Evolutionary conservation across 164 flowering plant genomes (phyloP).

Genomic region (Berberis thunbergii): DNA sequence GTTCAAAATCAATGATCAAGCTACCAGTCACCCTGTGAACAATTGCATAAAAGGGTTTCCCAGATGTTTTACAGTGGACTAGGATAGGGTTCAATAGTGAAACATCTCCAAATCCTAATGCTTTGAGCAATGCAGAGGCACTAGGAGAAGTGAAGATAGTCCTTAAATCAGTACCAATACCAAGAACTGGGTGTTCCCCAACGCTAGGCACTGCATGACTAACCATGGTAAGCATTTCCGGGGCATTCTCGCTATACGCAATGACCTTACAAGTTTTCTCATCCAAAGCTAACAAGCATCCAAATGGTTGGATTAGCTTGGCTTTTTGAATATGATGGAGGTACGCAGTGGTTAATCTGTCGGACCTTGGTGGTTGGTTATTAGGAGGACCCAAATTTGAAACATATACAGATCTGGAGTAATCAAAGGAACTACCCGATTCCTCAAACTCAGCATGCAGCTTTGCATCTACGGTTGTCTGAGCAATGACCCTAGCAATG

Average conservation of each 20-base stretch:
- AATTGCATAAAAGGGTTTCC: conserved; percentile 83
- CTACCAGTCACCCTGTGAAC: conserved; percentile 70
- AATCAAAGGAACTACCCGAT: conserved; percentile 79
- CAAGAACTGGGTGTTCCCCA: conserved; percentile 65
- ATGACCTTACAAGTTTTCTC: conserved; percentile 68
- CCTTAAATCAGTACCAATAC: conserved; percentile 68
- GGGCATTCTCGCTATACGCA: conserved; percentile 85
- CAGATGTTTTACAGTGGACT: conserved; percentile 82
- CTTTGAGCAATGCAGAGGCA: conserved; percentile 71
- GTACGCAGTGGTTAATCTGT: conserved; percentile 68
- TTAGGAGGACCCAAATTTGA: conserved; percentile 14
- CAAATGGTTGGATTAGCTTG: conserved; percentile 70
- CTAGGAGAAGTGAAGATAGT: conserved; percentile 70
- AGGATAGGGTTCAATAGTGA: conserved; percentile 71
- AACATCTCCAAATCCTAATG: conserved; percentile 64
- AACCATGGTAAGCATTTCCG: conserved; percentile 80
- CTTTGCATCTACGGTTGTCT: conserved; percentile 85
- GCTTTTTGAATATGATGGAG: conserved; percentile 84
- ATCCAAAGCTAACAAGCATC: conserved; percentile 76
- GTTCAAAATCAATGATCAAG: conserved; percentile 74
- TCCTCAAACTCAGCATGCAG: conserved; percentile 84
- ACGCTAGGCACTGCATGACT: conserved; percentile 87
- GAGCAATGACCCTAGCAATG: conserved; percentile 75
- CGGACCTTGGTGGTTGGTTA: conserved; percentile 45
- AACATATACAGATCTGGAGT: conserved; percentile 58